Percentiles rank a stretch among this genome's conserved stretches.
These are phyloP conservation scores for Adansonia gregorii DNA, from an alignment of 441 rosid species.

Conservation along the genomic window DNA sequence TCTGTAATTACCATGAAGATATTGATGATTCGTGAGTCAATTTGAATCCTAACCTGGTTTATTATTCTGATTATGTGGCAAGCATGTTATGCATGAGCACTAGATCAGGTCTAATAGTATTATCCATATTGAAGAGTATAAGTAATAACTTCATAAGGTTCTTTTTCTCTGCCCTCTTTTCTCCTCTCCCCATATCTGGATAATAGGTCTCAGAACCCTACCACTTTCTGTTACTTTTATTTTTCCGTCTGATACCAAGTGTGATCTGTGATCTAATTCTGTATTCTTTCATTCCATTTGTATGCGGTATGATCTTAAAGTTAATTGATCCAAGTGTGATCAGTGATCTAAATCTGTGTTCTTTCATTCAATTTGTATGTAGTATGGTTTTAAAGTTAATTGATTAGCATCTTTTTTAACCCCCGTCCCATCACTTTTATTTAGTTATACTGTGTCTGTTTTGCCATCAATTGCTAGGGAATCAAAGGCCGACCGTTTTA, in stretches of 20 bases:
- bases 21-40: slow-evolving; percentile 3
- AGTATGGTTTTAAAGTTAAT: not conserved
- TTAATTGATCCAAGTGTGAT: not conserved
- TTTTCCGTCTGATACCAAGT: not conserved
- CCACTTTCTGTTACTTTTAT: not conserved
- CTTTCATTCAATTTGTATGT: not conserved
- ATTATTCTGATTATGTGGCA: not conserved
- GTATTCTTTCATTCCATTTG: not conserved
- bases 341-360: not conserved
- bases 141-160: not conserved
- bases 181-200: not conserved
- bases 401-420: not conserved
- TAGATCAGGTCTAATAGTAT: not conserved
- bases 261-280: not conserved
- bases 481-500: not conserved
- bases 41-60: slow-evolving; percentile 7
- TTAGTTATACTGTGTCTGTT: not conserved
- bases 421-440: not conserved
- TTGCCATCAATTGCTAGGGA: not conserved
- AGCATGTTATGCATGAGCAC: slow-evolving; percentile 12
- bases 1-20: slow-evolving; percentile 15
- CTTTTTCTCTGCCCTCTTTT: not conserved
- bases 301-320: not conserved
- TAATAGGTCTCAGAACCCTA: not conserved
- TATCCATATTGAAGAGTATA: not conserved